Conservation (phyloP, 1,139 yeast species). For the Taphrina wiesneri region DNA sequence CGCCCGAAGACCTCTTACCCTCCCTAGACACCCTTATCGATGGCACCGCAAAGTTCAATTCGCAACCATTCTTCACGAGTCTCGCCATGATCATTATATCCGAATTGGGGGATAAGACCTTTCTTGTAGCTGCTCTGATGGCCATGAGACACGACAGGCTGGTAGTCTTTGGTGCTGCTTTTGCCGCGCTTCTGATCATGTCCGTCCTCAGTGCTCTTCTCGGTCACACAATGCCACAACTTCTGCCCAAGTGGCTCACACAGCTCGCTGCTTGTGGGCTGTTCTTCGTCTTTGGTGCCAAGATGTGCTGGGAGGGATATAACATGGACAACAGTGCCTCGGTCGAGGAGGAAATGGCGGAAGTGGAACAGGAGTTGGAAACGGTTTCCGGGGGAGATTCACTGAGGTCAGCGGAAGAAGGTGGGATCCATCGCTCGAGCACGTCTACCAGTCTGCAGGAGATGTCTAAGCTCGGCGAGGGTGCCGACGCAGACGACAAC, state of each 20-base stretch:
- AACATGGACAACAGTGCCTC: slow-evolving; percentile 83
- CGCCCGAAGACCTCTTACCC: slow-evolving; percentile 4
- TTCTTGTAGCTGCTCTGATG: slow-evolving; percentile 94
- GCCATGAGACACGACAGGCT: slow-evolving; percentile 89
- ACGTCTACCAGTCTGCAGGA: neutral
- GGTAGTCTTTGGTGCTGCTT: slow-evolving; percentile 84
- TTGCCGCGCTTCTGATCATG: slow-evolving; percentile 84
- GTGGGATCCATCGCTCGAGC: slow-evolving; percentile 36
- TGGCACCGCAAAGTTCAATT: slow-evolving; percentile 1
- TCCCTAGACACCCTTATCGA: neutral
- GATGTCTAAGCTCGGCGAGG: neutral
- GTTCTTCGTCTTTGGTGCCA: slow-evolving; percentile 80
- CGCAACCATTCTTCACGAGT: slow-evolving; percentile 25
- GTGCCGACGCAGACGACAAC: neutral
- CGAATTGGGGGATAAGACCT: slow-evolving; percentile 96
- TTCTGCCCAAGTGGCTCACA: slow-evolving; percentile 77
- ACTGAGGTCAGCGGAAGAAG: slow-evolving; percentile 42
- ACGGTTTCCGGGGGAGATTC: slow-evolving; percentile 48
- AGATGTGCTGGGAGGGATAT: slow-evolving; percentile 75
- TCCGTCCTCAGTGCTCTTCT: slow-evolving; percentile 84
- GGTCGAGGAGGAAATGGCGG: slow-evolving; percentile 85
- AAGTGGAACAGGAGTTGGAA: slow-evolving; percentile 91
- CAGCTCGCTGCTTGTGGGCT: slow-evolving; percentile 77
- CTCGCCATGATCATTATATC: slow-evolving; percentile 77
- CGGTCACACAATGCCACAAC: slow-evolving; percentile 86